These are phyloP conservation scores for Colletotrichum lindemuthianum DNA, from an alignment of 2,329 filamentous ascomycete genomes.

Conservation along the genomic window DNA sequence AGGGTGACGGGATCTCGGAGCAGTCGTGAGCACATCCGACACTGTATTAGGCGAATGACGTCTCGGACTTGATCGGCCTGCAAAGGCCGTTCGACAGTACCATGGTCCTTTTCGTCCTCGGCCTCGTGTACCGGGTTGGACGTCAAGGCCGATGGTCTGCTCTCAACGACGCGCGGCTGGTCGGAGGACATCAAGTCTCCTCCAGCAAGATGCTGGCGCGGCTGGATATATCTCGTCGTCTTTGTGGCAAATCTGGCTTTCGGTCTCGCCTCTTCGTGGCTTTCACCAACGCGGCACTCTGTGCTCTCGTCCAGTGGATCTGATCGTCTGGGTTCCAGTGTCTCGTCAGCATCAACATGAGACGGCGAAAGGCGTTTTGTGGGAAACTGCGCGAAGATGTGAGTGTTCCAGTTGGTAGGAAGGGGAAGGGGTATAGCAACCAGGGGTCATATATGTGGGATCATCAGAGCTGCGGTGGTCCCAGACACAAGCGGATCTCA, in stretches of 20 bases:
- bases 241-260: neutral
- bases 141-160: constrained; percentile 36
- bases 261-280: neutral
- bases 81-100: constrained; percentile 33
- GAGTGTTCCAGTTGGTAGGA: constrained; percentile 1
- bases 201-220: constrained; percentile 30
- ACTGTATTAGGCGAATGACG: constrained; percentile 81
- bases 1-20: constrained; percentile 77
- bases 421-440: constrained; percentile 26
- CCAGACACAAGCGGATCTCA: constrained; percentile 34
- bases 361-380: constrained; percentile 4
- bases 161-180: constrained; percentile 37
- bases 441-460: constrained; percentile 36
- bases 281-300: too few relatives aligned
- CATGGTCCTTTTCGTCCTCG: constrained; percentile 36
- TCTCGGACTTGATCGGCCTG: constrained; percentile 64
- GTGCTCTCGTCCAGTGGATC: neutral
- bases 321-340: neutral
- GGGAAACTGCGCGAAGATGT: neutral
- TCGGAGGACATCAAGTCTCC: constrained; percentile 39
- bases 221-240: neutral
- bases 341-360: neutral
- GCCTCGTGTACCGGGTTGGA: constrained; percentile 35
- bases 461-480: constrained; percentile 35
- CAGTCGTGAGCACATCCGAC: constrained; percentile 75